Base-by-base conservation (phyloP, 1,139 yeast genomes). In the Suhomyces ambrosiae region DNA sequence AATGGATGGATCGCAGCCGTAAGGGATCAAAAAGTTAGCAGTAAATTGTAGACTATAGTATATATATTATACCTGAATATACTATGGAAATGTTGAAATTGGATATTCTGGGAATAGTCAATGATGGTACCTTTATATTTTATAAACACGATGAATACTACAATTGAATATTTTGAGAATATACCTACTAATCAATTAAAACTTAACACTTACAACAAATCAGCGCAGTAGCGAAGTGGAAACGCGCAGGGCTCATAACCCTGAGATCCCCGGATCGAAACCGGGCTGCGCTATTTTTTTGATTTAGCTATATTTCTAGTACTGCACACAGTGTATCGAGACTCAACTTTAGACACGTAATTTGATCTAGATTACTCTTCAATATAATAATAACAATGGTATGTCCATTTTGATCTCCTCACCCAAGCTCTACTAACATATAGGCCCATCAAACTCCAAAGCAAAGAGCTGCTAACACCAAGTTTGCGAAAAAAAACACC, bases 171-270 rank as follows among this genome's bases (percentile, higher is more conserved):
- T n/a, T n/a, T n/a, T n/a, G n/a, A n/a, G n/a, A n/a, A n/a, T n/a
- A n/a, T n/a, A n/a, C n/a, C n/a, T n/a, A n/a, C n/a, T n/a, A n/a
- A n/a, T n/a, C 3, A 3, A 13, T 16, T 10, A 10, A 13, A 23
- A 23, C 6, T n/a, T 5, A 7, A 24, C 5, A 11, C 9, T 24
- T 13, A 14, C 41, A 36, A 22, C 13, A 36, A 38, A 26, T 23
- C 38, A 70, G 86, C 87, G 86, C 81, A 80, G 88, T 86, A 94
- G 92, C 95, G 95, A 95, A 86, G 95, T 81, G 95, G 95, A 85
- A 86, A 95, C 95, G 95, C 94, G 95, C 95, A 84, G 95, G 94
- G 94, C 94, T 85, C 94, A 87, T 88, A 88, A 88, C 96, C 96
- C 96, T 86, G 95, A 87, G 84, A 96, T 86, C 96, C 94, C 82